phyloP scores from a whole-genome alignment of 2,329 filamentous ascomycete genomes.

The Cadophora gregata region DNA sequence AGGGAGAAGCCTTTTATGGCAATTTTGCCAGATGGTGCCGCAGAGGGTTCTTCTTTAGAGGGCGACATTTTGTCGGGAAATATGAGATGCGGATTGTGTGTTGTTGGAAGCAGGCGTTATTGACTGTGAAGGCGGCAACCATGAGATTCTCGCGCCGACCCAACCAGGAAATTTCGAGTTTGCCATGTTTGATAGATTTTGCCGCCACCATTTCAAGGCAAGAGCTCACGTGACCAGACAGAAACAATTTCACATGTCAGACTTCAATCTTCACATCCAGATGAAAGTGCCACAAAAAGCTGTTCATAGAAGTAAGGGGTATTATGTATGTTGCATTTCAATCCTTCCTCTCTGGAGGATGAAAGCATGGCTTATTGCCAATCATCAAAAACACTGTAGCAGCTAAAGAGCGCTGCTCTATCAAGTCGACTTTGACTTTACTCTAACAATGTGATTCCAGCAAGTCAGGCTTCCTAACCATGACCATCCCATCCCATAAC shows the following conservation, averaged over 20 bases:
- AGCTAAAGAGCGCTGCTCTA: not conserved
- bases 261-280: not conserved
- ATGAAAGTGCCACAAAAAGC: not conserved
- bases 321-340: constrained; percentile 10
- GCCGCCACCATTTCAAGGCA: not conserved
- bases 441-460: constrained; percentile 10
- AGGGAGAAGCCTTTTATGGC: constrained; percentile 49
- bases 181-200: constrained; percentile 7
- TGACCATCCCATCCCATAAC: not conserved
- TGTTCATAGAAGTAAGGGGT: not conserved
- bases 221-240: not conserved
- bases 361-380: not conserved
- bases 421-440: not conserved
- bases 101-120: not conserved
- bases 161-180: constrained; percentile 1
- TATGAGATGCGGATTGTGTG: not conserved
- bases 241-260: not conserved
- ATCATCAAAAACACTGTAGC: not conserved
- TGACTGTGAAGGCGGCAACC: not conserved
- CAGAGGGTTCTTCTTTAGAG: constrained; percentile 33
- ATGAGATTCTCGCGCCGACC: not conserved
- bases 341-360: not conserved
- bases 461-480: not conserved
- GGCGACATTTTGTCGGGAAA: constrained; percentile 37
- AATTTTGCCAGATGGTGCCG: constrained; percentile 39